phyloP scores from a whole-genome alignment of 305 asterid genomes.

The Withania somnifera region DNA sequence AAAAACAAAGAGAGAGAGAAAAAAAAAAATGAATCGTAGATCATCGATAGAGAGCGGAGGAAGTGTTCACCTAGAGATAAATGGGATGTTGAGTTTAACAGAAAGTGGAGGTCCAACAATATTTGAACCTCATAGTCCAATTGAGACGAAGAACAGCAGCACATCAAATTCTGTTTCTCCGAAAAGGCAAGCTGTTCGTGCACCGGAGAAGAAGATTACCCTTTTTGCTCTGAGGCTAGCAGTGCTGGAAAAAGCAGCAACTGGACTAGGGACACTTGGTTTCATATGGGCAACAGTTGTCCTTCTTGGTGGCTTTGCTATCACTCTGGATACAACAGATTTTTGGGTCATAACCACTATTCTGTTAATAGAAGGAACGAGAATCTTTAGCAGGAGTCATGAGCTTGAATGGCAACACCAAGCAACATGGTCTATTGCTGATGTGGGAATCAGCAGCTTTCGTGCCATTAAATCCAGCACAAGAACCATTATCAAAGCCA shows the following conservation, averaged over 20 bases:
- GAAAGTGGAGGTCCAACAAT: slow-evolving; percentile 26
- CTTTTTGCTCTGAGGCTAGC: slow-evolving; percentile 94
- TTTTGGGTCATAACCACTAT: slow-evolving; percentile 88
- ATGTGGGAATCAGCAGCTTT: slow-evolving; percentile 61
- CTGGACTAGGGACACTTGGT: slow-evolving; percentile 77
- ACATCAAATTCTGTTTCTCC: slow-evolving; percentile 7
- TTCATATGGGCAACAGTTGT: slow-evolving; percentile 99
- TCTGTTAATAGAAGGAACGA: slow-evolving; percentile 58
- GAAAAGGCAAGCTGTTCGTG: slow-evolving; percentile 19
- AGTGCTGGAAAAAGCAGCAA: slow-evolving; percentile 76
- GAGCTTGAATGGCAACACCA: slow-evolving; percentile 99
- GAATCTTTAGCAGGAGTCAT: slow-evolving; percentile 85
- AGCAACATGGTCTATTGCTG: slow-evolving; percentile 73
- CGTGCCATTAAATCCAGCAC: slow-evolving; percentile 60
- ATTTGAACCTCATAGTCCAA: slow-evolving; percentile 36
- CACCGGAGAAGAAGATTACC: slow-evolving; percentile 83
- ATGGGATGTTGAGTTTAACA: slow-evolving; percentile 11
- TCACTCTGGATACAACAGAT: slow-evolving; percentile 59
- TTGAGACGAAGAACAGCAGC: slow-evolving; percentile 38
- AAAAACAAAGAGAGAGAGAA: too few relatives aligned
- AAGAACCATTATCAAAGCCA: slow-evolving; percentile 6
- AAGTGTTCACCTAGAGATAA: slow-evolving; percentile 47
- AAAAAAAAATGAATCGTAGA: slow-evolving; percentile 39
- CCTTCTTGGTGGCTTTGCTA: slow-evolving; percentile 89
- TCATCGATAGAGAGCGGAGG: slow-evolving; percentile 32